Evolutionary conservation across 306 rosid genomes (phyloP).

Genomic region (Luffa acutangula): DNA sequence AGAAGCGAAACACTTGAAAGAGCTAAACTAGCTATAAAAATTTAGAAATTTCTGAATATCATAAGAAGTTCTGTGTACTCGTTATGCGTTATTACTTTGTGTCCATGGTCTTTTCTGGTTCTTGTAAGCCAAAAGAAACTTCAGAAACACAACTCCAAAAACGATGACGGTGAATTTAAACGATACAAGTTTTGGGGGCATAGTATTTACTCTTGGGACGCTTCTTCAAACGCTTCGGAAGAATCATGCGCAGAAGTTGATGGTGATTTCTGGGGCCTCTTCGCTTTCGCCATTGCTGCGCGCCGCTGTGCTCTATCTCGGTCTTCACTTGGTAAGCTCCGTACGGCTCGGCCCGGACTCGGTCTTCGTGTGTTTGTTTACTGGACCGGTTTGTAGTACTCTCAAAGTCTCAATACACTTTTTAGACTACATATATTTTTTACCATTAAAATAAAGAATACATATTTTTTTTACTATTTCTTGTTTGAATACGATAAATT

Average conservation of each 20-base stretch:
- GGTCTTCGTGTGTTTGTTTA: background rate
- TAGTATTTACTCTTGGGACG: constrained; percentile 1
- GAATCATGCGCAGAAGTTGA: background rate
- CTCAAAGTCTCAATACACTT: too few species aligned
- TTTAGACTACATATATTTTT: too few species aligned
- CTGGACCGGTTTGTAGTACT: background rate
- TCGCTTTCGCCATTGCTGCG: constrained; percentile 2
- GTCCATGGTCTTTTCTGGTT: background rate
- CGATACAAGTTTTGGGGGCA: background rate
- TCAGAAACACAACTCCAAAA: background rate
- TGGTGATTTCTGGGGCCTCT: background rate
- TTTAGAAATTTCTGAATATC: background rate
- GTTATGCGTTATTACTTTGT: background rate
- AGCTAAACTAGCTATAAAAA: background rate
- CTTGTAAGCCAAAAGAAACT: background rate
- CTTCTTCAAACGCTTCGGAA: background rate
- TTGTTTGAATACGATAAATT: too few species aligned
- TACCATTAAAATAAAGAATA: too few species aligned
- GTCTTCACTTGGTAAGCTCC: background rate
- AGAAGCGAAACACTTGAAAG: background rate
- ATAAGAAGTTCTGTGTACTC: background rate
- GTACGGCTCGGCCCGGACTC: background rate
- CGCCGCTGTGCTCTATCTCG: background rate
- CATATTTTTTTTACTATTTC: too few species aligned
- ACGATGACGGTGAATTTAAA: background rate